Evolutionary conservation across 2,329 filamentous ascomycete species (phyloP).

Genomic region (Xylaria multiplex): DNA sequence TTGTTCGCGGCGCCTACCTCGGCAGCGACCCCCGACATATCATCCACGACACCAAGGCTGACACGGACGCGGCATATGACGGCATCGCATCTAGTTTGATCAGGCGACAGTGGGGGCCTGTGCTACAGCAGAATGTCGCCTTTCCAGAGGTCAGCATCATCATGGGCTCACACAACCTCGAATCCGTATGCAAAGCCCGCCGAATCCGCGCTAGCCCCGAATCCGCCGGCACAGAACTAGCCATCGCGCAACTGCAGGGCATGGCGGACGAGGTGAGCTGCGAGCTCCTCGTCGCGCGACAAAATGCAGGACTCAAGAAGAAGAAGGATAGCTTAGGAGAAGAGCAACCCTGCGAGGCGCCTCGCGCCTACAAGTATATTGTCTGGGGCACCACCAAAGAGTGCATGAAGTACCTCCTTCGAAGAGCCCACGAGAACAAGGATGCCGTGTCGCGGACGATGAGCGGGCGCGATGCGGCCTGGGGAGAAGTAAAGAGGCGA

Average conservation of each 20-base stretch:
- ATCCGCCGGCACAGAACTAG: constrained; percentile 55
- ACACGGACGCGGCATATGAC: constrained; percentile 79
- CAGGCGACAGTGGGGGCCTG: constrained; percentile 66
- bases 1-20: constrained; percentile 80
- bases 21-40: constrained; percentile 74
- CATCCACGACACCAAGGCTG: constrained; percentile 76
- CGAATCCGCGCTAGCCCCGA: constrained; percentile 59
- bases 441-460: constrained; percentile 73
- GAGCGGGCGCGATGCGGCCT: constrained; percentile 71
- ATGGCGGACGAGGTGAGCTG: constrained; percentile 95
- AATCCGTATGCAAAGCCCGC: constrained; percentile 70
- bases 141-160: constrained; percentile 73
- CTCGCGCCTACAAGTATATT: constrained; percentile 71
- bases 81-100: constrained; percentile 74
- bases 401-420: constrained; percentile 85
- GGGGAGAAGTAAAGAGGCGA: constrained; percentile 68
- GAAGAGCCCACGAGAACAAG: constrained; percentile 78
- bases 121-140: constrained; percentile 56
- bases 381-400: constrained; percentile 78
- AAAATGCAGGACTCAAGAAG: background rate
- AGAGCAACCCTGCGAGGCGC: constrained; percentile 25
- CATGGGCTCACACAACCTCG: constrained; percentile 84
- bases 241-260: constrained; percentile 86
- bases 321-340: background rate
- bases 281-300: constrained; percentile 57